Conservation (phyloP, 116 monocot genomes). For the Phalaenopsis hybrid region DNA sequence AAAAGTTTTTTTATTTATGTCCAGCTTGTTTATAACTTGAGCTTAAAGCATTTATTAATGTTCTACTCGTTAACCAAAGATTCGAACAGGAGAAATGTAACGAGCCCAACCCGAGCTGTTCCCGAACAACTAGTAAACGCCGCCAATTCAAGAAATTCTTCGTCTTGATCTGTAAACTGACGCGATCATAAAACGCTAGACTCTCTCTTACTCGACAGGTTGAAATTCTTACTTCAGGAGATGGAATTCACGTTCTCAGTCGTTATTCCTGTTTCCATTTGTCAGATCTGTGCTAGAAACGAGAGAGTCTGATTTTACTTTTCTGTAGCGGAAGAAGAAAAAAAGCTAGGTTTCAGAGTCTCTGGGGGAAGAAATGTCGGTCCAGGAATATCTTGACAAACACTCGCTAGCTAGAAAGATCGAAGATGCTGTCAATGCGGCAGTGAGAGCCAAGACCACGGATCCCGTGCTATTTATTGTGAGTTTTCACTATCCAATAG, state of each 20-base stretch:
- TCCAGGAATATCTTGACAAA: slow-evolving; percentile 94
- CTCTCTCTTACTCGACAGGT: too few species aligned
- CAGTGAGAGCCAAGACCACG: slow-evolving; percentile 77
- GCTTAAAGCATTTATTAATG: too few species aligned
- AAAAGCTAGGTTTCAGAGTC: background rate
- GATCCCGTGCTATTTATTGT: slow-evolving; percentile 92
- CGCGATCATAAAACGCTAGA: too few species aligned
- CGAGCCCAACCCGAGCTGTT: too few species aligned
- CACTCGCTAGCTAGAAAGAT: slow-evolving; percentile 86
- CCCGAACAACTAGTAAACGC: too few species aligned
- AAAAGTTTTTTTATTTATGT: too few species aligned
- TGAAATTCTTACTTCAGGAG: too few species aligned
- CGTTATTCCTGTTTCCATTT: background rate
- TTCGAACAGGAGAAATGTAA: too few species aligned
- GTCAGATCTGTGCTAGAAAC: background rate
- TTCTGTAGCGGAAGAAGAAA: background rate
- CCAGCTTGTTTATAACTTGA: too few species aligned
- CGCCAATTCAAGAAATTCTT: too few species aligned
- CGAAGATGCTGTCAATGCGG: slow-evolving; percentile 96
- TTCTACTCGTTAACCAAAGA: too few species aligned
- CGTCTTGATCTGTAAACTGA: too few species aligned
- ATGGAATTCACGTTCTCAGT: background rate
- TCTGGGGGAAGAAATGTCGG: slow-evolving; percentile 43
- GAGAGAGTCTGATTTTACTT: background rate
- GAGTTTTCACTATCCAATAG: background rate